Evolutionary conservation across 176 grass and related monocot species (phyloP), one percentile per base, ranked within the genome.

Genomic region (Hordeum marinum): DNA sequence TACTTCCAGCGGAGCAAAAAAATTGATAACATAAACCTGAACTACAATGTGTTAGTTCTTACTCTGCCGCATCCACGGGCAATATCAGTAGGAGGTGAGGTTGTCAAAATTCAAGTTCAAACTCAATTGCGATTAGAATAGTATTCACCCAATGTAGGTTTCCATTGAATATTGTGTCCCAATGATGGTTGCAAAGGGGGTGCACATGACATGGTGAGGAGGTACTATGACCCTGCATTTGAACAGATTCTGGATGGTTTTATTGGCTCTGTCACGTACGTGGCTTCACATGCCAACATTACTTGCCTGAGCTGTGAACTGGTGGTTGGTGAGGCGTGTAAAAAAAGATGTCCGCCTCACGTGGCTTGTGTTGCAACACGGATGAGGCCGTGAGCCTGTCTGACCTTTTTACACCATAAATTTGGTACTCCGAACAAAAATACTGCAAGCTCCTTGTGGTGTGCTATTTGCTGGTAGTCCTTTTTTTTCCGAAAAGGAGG

Each of bases 291-390:
- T 65, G 58, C 71, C 59, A 61, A 37, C 63, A 77, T 88, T 71
- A 45, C 41, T 68, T 71, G 55, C 42, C 68, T 70, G 83, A 45
- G 42, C 13, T 32, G 26, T 71, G 13, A 57, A 48, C 40, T 71
- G 70, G 32, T 77, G 72, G 70, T 77, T 18, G 40, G 9, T 41
- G 39, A 72, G 64, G 43, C 63, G 83, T 76, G 39, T 62, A 61
- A 80, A 27, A 14, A 43, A 79, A 75, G 26, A 46, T 75, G 60
- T 85, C 5, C 31, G 62, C 76, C 26, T 75, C 68, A 85, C 48
- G 39, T 88, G 85, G 31, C 58, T 72, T 86, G 57, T 86, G 68
- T 10, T 62, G 59, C 20, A 42, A 50, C 54, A 63, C 9, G 61
- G 71, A 73, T 5, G 24, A 73, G 23, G n/a, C 20, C 36, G 37